phyloP scores from a whole-genome alignment of 208 protist species.

The Angomonas ambiguus region DNA sequence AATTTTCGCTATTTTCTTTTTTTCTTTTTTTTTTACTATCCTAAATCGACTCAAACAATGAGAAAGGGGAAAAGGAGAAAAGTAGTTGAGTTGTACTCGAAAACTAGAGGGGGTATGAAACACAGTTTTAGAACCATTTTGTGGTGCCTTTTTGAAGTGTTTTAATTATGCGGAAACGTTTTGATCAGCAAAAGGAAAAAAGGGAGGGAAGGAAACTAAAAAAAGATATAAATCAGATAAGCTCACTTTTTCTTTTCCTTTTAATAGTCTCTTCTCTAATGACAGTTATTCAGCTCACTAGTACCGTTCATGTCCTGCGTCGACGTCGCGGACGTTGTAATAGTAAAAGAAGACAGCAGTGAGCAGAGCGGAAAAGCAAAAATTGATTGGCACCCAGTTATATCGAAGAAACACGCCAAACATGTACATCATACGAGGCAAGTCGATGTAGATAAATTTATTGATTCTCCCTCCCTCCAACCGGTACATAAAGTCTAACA shows the following conservation, averaged over 20 bases:
- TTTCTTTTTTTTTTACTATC: too few relatives aligned
- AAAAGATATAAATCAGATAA: background rate
- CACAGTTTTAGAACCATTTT: too few relatives aligned
- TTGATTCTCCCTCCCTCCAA: constrained; percentile 64
- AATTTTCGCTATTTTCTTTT: too few relatives aligned
- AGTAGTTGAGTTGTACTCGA: constrained; percentile 12
- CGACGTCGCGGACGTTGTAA: background rate
- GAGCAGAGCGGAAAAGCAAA: constrained; percentile 39
- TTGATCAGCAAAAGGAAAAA: too few relatives aligned
- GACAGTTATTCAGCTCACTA: too few relatives aligned
- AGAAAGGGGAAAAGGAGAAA: constrained; percentile 11
- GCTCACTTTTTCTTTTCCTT: background rate
- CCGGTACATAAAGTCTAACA: constrained; percentile 72
- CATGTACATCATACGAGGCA: constrained; percentile 82
- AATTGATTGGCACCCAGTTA: constrained; percentile 83
- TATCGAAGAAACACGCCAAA: constrained; percentile 83
- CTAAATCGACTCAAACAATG: background rate
- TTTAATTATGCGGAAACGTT: too few relatives aligned
- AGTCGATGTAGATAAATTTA: constrained; percentile 86
- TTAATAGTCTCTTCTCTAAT: too few relatives aligned
- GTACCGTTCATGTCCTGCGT: background rate
- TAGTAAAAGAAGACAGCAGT: constrained; percentile 37
- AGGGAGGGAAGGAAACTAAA: too few relatives aligned
- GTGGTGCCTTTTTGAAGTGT: too few relatives aligned
- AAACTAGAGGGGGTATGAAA: background rate